Evolutionary conservation across 1,284 basidiomycete genomes (phyloP), one percentile per base, ranked within the genome.

Genomic region (Ceratobasidium theobromae): DNA sequence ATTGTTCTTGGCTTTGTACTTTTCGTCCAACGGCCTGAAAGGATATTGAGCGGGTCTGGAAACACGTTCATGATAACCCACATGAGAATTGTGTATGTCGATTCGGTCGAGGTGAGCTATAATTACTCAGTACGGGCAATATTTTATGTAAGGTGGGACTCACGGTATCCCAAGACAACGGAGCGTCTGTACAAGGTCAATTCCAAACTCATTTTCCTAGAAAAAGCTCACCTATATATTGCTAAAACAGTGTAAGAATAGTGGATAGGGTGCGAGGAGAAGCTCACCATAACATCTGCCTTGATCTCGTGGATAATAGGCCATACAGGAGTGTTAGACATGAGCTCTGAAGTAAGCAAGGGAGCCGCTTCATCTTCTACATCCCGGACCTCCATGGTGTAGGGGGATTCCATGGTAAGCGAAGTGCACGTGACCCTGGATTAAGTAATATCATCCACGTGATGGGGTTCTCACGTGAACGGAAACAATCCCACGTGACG

Each of bases 1-100:
- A 75, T 90, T 90, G 18, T 86, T 87, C 33, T 89, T 76, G 11
- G 78, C 77, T 40, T 80, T 77, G 74, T 92, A 92, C 74, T 89
- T 92, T 58, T 90, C 86, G 65, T 84, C 80, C 21, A 91, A 79
- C 1, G 88, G 88, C 23, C 83, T 84, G 4, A 23, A 48, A 54
- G 12, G 28, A 52, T 48, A 48, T 14, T 14, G 21, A 25, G 45
- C 4, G 16, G 21, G n/a, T 9, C 21, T 23, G 49, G 46, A 48
- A 53, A 30, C 16, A 62, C 73, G 64, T 75, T 1, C 45, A 3
- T 71, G 71, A 5, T 1, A 38, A 68, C 74, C 38, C 28, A 77
- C 77, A 76, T 69, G 27, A 95, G 82, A 67, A 96, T 86, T 0
- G 91, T 90, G 75, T 95, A 95, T 0, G 88, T 93, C 45, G 93